Evolutionary conservation across 1,284 basidiomycete genomes (phyloP), one percentile per base, ranked within the genome.

Genomic region (Cutaneotrichosporon sp.): DNA sequence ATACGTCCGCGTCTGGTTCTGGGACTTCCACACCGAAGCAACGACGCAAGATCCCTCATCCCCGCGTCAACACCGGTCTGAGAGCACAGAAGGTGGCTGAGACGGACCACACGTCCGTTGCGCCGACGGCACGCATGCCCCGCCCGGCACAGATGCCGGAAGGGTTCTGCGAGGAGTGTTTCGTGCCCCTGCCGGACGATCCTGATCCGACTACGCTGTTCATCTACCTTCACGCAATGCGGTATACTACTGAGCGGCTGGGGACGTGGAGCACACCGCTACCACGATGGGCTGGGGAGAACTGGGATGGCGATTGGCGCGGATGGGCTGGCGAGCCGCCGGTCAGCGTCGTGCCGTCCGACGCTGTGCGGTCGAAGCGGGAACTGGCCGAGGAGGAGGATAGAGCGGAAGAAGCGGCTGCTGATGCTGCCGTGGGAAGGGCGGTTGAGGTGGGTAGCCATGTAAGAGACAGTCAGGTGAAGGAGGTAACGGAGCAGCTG

Each of bases 151-250:
- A 74, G 64, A 54, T 74, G 5, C 73, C 74, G 6, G 53, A 64
- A 33, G 74, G 75, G 14, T 76, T 76, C 64, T 97, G 92, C 69
- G 77, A 81, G 0, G 86, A 90, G 66, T 97, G 92, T 69, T 94
- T 87, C 72, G 78, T 93, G 26, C 92, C 92, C 14, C 75, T 96
- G 9, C 84, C 91, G 49, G 88, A 90, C 8, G 92, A 97, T 73
- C 92, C 92, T 1, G 84, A 83, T 65, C 90, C 90, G 2, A 88
- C 92, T 70, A 84, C 83, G 55, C 76, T 96, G 53, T 96, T 90
- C 73, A 97, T 97, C 61, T 97, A 92, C 76, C 76, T 97, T 63
- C 92, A 97, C 68, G 92, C 92, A 11, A 75, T 88, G 63, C 79
- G 82, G 62, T 96, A 91, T 73, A 87, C 85, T 49, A 75, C 74